Conservation (phyloP, 305 asterid species). For the Fraxinus xanthoxyloides region DNA sequence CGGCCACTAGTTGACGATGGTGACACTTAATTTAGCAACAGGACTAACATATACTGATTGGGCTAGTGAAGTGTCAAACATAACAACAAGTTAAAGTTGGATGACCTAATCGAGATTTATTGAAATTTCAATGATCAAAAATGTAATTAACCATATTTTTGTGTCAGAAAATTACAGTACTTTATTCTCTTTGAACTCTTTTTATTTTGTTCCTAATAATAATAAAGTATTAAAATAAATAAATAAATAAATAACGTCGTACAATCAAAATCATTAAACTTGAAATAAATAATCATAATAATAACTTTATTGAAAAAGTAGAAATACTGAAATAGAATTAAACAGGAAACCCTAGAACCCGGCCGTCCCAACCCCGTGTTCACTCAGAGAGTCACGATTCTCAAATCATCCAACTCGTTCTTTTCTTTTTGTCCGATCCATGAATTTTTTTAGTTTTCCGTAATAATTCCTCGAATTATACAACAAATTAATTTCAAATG, state of each 20-base stretch:
- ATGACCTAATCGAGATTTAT: neutral
- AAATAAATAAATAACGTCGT: neutral
- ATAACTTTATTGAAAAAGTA: neutral
- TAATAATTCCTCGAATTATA: neutral
- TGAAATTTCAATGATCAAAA: neutral
- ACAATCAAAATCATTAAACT: neutral
- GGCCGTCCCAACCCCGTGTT: slow-evolving; percentile 27
- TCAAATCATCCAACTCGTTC: slow-evolving; percentile 40
- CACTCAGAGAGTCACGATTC: slow-evolving; percentile 49
- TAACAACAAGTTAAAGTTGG: neutral
- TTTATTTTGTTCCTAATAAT: neutral
- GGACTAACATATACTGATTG: neutral
- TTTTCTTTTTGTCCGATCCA: slow-evolving; percentile 25
- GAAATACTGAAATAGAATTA: neutral
- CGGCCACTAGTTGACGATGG: neutral
- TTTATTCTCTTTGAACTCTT: neutral
- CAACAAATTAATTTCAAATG: neutral
- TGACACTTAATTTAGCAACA: neutral
- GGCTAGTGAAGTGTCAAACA: neutral
- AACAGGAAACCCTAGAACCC: slow-evolving; percentile 23
- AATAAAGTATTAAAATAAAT: neutral
- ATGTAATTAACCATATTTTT: neutral
- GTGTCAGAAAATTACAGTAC: neutral
- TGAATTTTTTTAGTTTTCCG: slow-evolving; percentile 11
- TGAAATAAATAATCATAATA: neutral